A percentile compares a stretch with the other conserved stretches of the same genome.
Conservation (phyloP, 495 filamentous ascomycete species). For the Pseudotulostoma volvatum region DNA sequence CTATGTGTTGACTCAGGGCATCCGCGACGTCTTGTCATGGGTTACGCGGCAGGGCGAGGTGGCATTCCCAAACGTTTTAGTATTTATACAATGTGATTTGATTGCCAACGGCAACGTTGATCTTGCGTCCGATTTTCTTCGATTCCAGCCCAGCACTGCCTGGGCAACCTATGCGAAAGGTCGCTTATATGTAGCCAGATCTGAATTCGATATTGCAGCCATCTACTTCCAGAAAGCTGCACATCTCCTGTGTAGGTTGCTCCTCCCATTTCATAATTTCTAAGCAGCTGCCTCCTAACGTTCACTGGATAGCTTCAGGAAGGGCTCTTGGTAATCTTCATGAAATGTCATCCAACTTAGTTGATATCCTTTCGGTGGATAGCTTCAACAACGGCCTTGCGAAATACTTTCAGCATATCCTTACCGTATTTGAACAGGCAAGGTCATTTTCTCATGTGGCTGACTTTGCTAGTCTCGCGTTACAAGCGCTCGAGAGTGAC, state of each 20-base stretch:
- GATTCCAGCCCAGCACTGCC: constrained; percentile 43
- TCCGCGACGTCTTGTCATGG: constrained; percentile 35
- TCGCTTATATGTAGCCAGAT: constrained; percentile 55
- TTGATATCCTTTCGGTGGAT: constrained; percentile 54
- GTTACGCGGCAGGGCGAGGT: constrained; percentile 29
- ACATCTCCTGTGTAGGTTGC: constrained; percentile 57
- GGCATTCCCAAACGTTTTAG: constrained; percentile 29
- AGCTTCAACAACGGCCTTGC: constrained; percentile 61
- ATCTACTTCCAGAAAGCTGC: constrained; percentile 69
- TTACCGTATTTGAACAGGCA: constrained; percentile 60
- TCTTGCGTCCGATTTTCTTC: constrained; percentile 58
- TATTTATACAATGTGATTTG: constrained; percentile 51
- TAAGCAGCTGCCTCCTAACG: neutral
- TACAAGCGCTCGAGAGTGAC: constrained; percentile 43
- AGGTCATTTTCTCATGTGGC: constrained; percentile 62
- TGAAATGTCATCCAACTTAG: constrained; percentile 40
- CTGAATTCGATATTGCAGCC: constrained; percentile 55
- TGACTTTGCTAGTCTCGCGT: constrained; percentile 66
- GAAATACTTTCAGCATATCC: constrained; percentile 74
- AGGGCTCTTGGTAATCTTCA: constrained; percentile 31
- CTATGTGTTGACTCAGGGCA: constrained; percentile 30
- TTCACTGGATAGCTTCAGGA: constrained; percentile 16
- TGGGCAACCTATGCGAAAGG: constrained; percentile 83
- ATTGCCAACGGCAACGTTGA: constrained; percentile 53
- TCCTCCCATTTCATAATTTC: neutral